These are phyloP conservation scores for Saccharomyces cerevisiae DNA, from an alignment of 805 yeast genomes.

Conservation along the genomic window DNA sequence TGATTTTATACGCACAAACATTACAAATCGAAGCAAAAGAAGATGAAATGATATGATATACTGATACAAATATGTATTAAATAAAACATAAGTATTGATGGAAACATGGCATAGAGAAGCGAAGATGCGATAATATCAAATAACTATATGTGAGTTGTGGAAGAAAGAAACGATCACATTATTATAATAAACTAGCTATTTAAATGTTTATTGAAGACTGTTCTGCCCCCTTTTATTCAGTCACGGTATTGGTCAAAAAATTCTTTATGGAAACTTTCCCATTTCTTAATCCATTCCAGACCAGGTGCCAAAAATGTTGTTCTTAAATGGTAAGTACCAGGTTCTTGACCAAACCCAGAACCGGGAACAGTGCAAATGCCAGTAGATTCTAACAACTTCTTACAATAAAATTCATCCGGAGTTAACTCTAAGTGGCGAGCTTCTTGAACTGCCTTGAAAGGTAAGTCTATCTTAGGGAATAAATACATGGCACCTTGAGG, in stretches of 20 bases:
- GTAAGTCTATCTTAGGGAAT: slow-evolving; percentile 70
- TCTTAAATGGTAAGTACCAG: slow-evolving; percentile 85
- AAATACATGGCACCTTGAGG: slow-evolving; percentile 98
- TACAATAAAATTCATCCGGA: slow-evolving; percentile 86
- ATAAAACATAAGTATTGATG: not conserved
- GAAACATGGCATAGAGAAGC: not conserved
- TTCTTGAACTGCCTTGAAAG: slow-evolving; percentile 50
- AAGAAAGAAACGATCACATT: not conserved
- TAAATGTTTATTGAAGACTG: not conserved
- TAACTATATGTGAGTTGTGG: not conserved
- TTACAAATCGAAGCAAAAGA: not conserved
- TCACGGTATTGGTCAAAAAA: slow-evolving; percentile 54
- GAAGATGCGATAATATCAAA: not conserved
- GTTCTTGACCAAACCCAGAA: slow-evolving; percentile 89
- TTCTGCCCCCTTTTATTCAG: slow-evolving; percentile 1
- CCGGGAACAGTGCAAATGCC: slow-evolving; percentile 99
- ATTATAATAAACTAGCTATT: not conserved
- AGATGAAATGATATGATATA: not conserved
- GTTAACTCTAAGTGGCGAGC: slow-evolving; percentile 50
- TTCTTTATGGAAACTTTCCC: slow-evolving; percentile 69
- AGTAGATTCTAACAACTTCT: slow-evolving; percentile 70
- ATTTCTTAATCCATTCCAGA: slow-evolving; percentile 70
- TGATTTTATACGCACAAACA: not conserved
- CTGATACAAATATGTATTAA: not conserved
- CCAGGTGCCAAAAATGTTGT: slow-evolving; percentile 97